Percentiles rank a stretch among this genome's conserved stretches.
Conservation (phyloP, 1,139 yeast species). For the Pichia sp. region DNA sequence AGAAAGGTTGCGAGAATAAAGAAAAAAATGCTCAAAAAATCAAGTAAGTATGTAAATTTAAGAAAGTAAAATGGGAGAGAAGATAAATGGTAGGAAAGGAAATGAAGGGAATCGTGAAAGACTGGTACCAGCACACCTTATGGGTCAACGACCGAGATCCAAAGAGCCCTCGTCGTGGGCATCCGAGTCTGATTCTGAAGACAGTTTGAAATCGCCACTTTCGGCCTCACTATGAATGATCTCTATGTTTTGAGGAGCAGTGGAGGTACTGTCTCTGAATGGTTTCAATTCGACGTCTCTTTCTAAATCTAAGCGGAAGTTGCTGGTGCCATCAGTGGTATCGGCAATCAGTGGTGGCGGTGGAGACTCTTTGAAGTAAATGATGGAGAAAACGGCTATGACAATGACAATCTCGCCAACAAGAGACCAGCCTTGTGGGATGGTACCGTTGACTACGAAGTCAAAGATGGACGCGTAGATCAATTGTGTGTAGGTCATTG, state of each 20-base stretch:
- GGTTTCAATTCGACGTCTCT: slow-evolving; percentile 12
- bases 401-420: slow-evolving; percentile 67
- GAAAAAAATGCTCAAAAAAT: neutral
- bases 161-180: neutral
- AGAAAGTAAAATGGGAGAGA: neutral
- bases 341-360: neutral
- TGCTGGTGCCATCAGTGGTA: neutral
- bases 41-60: too few relatives aligned
- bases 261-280: slow-evolving; percentile 5
- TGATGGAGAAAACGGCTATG: slow-evolving; percentile 59
- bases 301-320: slow-evolving; percentile 7
- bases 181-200: slow-evolving; percentile 8
- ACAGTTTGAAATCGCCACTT: slow-evolving; percentile 9
- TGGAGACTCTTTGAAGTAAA: slow-evolving; percentile 40
- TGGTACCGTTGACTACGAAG: slow-evolving; percentile 61
- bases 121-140: neutral
- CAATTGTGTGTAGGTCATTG: slow-evolving; percentile 72
- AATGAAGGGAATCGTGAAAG: neutral
- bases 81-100: neutral
- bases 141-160: neutral
- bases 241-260: neutral
- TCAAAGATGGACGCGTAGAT: slow-evolving; percentile 81
- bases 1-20: neutral
- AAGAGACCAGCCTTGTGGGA: slow-evolving; percentile 66
- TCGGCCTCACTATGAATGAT: neutral